Conservation (phyloP, 345 rosid species). For the Cardamine resedifolia region DNA sequence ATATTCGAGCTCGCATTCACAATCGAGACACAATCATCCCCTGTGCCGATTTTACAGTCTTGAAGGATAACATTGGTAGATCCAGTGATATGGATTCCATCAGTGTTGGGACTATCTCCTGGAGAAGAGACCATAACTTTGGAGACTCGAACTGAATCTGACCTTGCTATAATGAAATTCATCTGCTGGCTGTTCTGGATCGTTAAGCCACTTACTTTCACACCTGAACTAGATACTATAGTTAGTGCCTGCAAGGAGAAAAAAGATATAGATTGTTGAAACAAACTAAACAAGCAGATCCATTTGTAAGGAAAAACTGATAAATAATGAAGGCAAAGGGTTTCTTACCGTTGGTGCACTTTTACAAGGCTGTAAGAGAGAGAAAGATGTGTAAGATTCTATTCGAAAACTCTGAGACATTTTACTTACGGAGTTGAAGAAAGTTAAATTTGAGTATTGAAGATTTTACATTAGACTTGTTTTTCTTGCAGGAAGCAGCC, state of each 20-base stretch:
- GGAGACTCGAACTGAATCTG: conserved; percentile 60
- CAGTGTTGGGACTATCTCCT: conserved; percentile 97
- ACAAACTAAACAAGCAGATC: conserved; percentile 10
- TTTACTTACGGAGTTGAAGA: background rate
- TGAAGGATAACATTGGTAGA: conserved; percentile 83
- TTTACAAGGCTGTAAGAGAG: conserved; percentile 79
- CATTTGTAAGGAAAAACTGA: background rate
- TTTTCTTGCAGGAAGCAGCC: conserved; percentile 96
- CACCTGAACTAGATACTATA: conserved; percentile 85
- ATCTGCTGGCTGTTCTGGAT: conserved; percentile 97
- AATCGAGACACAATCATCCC: conserved; percentile 96
- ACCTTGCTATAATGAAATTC: conserved; percentile 82
- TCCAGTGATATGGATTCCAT: conserved; percentile 89
- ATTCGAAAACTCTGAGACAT: background rate
- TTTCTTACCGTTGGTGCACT: conserved; percentile 82
- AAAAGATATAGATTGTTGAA: conserved; percentile 5
- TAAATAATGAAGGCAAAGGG: conserved; percentile 23
- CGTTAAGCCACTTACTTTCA: conserved; percentile 76
- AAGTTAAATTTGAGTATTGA: background rate
- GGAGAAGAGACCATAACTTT: conserved; percentile 80
- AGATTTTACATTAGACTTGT: conserved; percentile 68
- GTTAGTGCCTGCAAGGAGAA: conserved; percentile 74
- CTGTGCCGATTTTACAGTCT: conserved; percentile 97
- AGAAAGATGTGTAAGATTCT: conserved; percentile 33
- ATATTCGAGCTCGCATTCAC: conserved; percentile 82